Conservation (phyloP, 2,329 filamentous ascomycete genomes). For the Cadophora sp. region DNA sequence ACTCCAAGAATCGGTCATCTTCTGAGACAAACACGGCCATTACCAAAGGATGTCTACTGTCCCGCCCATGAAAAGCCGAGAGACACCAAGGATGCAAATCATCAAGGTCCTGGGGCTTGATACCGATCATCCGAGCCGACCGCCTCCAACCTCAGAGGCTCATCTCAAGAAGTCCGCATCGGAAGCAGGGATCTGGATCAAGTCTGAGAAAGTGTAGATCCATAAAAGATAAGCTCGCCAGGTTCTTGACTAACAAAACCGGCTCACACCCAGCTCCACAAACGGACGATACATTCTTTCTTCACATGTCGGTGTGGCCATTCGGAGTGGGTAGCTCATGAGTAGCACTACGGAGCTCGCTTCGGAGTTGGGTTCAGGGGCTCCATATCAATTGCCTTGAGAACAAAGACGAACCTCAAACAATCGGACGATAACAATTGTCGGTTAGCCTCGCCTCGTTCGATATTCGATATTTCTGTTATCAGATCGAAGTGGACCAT, state of each 20-base stretch:
- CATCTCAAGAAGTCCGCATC: neutral
- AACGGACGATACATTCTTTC: neutral
- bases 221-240: neutral
- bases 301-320: constrained; percentile 2
- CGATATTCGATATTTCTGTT: neutral
- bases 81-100: no score
- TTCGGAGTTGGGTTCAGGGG: constrained; percentile 3
- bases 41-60: no score
- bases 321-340: no score
- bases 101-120: no score
- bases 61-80: no score
- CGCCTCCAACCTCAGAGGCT: no score
- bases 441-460: neutral
- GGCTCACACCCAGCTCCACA: neutral
- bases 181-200: neutral
- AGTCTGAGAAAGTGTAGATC: neutral
- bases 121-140: no score
- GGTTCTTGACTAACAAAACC: neutral
- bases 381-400: neutral
- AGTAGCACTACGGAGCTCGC: neutral
- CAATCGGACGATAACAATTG: neutral
- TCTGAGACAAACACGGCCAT: no score
- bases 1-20: no score
- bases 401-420: neutral
- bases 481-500: neutral